Evolutionary conservation across 1,284 basidiomycete genomes (phyloP), one percentile per base, ranked within the genome.

Genomic region (Cutaneotrichosporon spelunceum): DNA sequence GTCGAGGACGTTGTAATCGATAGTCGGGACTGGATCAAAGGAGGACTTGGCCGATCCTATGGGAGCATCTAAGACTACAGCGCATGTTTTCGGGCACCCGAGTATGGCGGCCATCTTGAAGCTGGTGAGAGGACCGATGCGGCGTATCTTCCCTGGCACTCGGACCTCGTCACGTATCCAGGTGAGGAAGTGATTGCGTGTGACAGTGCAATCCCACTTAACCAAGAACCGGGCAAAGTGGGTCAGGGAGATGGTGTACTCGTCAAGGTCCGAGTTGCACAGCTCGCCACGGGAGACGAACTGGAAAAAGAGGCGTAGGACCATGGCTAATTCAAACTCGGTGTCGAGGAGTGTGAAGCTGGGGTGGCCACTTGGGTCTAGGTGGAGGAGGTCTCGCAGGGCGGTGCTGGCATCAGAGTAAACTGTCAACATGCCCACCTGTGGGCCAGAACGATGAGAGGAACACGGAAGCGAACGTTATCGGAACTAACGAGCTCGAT

Each of bases 401-500:
- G 39, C 39, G 7, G n/a, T 42, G 39, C 39, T 42, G 19, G 19
- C 16, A 19, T 42, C 39, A 42, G 39, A n/a, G 19, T 6, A 30
- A 19, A 47, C 45, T 9, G 13, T 3, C 6, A 13, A 23, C 26
- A 7, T 13, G 4, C 45, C 16, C 29, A 50, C 48, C 48, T 50
- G 27, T 23, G 23, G 16, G 48, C 26, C 3, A 59, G 29, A 21
- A 53, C 6, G 33, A 52, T 39, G 21, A 34, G 13, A 10, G 56
- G 53, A 13, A 61, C 53, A 11, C 53, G 34, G 45, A 64, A 61
- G 16, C 49, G 30, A 4, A 59, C 53, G 10, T 30, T 33, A 45
- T 64, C 63, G 11, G 56, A 44, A 5, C 56, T 52, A 33, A 60
- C 21, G 36, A 64, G 30, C 47, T 34, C 39, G 5, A 61, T 23